phyloP scores from a whole-genome alignment of 371 early-diverging fungal genomes.

The Zopfochytrium polystomum region DNA sequence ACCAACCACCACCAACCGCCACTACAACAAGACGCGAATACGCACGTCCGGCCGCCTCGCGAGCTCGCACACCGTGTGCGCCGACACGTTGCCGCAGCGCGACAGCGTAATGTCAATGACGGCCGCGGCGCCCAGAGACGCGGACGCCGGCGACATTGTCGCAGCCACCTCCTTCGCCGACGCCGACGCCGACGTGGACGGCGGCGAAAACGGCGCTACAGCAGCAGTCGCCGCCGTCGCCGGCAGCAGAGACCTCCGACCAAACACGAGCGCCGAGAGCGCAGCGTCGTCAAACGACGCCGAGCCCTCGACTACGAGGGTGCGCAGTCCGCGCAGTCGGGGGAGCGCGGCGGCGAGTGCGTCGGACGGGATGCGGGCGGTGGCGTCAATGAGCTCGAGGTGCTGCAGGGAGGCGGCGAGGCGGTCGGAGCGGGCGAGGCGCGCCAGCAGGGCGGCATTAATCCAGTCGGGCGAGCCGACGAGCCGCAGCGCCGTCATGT shows the following conservation, averaged over 20 bases:
- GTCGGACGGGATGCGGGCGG: neutral
- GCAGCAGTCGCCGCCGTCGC: no score
- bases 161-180: no score
- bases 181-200: no score
- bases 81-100: no score
- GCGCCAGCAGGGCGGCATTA: conserved; percentile 17
- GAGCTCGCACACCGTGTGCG: no score
- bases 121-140: no score
- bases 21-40: no score
- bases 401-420: neutral
- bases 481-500: conserved; percentile 11
- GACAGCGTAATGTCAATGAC: no score
- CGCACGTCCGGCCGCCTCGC: no score
- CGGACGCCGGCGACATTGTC: no score
- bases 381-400: conserved; percentile 15
- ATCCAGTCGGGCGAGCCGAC: conserved; percentile 24
- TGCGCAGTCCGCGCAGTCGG: conserved; percentile 5
- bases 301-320: conserved; percentile 11
- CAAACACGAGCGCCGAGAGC: neutral
- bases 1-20: no score
- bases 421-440: neutral
- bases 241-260: neutral
- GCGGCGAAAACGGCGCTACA: no score
- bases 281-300: conserved; percentile 4
- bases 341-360: neutral